phyloP scores from a whole-genome alignment of 768 basidiomycete genomes.

The Trametes punicea region DNA sequence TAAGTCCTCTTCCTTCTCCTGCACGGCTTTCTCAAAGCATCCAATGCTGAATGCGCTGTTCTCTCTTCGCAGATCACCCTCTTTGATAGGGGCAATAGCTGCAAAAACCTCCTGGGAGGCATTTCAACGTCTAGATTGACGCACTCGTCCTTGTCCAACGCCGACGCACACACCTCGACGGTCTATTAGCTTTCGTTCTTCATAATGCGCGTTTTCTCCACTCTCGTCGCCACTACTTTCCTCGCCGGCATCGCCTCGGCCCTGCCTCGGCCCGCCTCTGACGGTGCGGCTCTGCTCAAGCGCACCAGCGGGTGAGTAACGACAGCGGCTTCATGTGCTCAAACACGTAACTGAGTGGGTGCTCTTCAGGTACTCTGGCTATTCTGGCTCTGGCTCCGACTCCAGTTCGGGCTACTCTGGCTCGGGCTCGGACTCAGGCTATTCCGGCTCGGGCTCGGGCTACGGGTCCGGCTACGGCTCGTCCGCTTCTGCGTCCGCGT shows the following conservation, averaged over 20 bases:
- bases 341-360: background rate
- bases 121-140: conserved; percentile 30
- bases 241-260: conserved; percentile 51
- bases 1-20: background rate
- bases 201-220: conserved; percentile 61
- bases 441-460: background rate
- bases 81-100: conserved; percentile 66
- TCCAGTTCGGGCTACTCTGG: conserved; percentile 1
- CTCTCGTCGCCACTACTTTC: conserved; percentile 52
- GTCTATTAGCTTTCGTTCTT: conserved; percentile 30
- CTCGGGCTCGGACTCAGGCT: background rate
- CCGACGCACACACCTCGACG: conserved; percentile 46
- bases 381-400: background rate
- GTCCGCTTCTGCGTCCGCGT: background rate
- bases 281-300: conserved; percentile 31
- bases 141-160: conserved; percentile 31
- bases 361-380: background rate
- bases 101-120: conserved; percentile 60
- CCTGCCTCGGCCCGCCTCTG: conserved; percentile 35
- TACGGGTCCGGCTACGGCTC: background rate
- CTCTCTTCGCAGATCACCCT: conserved; percentile 49
- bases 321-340: conserved; percentile 4
- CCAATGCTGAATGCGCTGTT: background rate
- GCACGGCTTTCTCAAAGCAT: background rate
- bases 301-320: conserved; percentile 9